Base-by-base conservation (phyloP, 352 stramenopile genomes). In the Phytophthora agathidicida region DNA sequence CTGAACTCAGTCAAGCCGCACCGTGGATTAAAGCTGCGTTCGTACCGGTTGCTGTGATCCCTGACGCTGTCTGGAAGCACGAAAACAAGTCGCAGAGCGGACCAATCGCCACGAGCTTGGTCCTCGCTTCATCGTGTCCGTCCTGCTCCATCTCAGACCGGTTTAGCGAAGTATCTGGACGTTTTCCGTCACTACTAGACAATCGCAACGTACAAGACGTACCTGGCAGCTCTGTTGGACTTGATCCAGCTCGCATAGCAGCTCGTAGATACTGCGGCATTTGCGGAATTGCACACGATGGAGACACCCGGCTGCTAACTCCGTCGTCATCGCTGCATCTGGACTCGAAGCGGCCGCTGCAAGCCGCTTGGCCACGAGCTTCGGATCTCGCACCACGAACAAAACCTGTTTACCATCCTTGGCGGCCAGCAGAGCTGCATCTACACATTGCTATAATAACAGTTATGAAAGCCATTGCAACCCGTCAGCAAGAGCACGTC, bases 81-180 rank as follows among this genome's bases (percentile, higher is more conserved):
- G 70, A 45, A 26, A 86, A 72, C 2, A 80, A 65, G 19, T 65
- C 56, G 37, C 62, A 71, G 20, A 77, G 51, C 10, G 72, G 68
- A 0, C 70, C 73, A n/a, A 83, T 13, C 6, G 54, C 60, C 28
- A 86, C 44, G 3, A 73, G 32, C 2, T 53, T 32, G n/a, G 55
- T 17, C 38, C 33, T 35, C 20, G 33, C 47, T 52, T 14, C 52
- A 39, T 65, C 46, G 28, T 68, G 36, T 0, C 7, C 26, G 0
- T 44, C 42, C 60, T 73, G 56, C 20, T 63, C 23, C 22, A 57
- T 33, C 28, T 57, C 14, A 60, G 14, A 41, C 10, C 11, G 2
- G 41, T 67, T n/a, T 47, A 64, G 24, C 59, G 33, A 26, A 24
- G 37, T 31, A 32, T 38, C 36, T 23, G 37, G 41, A 42, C 53